Percentiles rank a stretch among this genome's conserved stretches.
Evolutionary conservation across 805 yeast species (phyloP).

Genomic region (Ogataea ganodermae): DNA sequence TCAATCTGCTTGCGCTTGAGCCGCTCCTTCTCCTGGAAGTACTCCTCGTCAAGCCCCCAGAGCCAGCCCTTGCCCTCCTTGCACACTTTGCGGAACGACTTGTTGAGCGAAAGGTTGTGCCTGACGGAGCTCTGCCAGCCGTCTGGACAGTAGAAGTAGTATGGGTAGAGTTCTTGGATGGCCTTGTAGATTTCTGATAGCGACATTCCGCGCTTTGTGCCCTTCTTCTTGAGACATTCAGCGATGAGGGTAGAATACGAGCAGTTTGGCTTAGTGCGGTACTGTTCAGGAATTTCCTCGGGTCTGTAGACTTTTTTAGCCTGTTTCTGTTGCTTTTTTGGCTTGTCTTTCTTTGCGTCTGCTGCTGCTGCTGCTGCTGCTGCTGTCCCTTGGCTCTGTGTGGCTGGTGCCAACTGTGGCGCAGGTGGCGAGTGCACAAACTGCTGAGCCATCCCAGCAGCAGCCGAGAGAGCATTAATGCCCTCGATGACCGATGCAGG

Average conservation of each 20-base stretch:
- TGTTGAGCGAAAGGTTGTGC: slow-evolving; percentile 84
- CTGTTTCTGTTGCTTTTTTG: slow-evolving; percentile 52
- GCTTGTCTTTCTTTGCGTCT: slow-evolving; percentile 24
- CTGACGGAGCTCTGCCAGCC: slow-evolving; percentile 97
- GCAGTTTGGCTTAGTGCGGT: slow-evolving; percentile 77
- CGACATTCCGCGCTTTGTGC: slow-evolving; percentile 73
- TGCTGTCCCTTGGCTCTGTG: too few species aligned
- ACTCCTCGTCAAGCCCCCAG: slow-evolving; percentile 90
- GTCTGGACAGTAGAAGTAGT: slow-evolving; percentile 89
- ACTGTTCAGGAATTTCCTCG: slow-evolving; percentile 89
- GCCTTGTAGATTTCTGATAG: slow-evolving; percentile 83
- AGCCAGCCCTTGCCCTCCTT: slow-evolving; percentile 93
- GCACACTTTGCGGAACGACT: slow-evolving; percentile 77
- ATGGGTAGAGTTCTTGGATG: slow-evolving; percentile 86
- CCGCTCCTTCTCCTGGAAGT: slow-evolving; percentile 78
- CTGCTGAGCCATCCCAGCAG: slow-evolving; percentile 18
- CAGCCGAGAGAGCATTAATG: slow-evolving; percentile 16
- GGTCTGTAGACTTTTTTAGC: slow-evolving; percentile 67
- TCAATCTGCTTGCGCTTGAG: slow-evolving; percentile 64
- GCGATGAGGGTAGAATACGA: slow-evolving; percentile 83
- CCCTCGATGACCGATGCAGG: slow-evolving; percentile 15
- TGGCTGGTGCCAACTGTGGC: neutral
- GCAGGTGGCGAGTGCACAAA: slow-evolving; percentile 5
- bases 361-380: slow-evolving; percentile 4
- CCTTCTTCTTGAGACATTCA: slow-evolving; percentile 68